These are phyloP conservation scores for Kodamaea sp. DNA, from an alignment of 1,139 yeast species.

Conservation along the genomic window DNA sequence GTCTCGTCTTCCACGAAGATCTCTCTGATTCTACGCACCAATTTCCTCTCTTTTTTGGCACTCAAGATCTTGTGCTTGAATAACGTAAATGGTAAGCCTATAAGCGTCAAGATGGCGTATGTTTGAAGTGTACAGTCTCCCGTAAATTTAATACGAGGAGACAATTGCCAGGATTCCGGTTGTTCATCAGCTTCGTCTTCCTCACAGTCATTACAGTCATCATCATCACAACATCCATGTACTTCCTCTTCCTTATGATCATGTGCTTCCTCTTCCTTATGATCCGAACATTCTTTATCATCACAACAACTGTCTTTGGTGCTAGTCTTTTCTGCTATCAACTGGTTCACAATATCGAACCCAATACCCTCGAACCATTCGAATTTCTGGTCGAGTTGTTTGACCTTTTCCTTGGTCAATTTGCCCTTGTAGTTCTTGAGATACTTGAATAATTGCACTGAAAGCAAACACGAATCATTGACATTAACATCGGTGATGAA, in stretches of 20 bases:
- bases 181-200: slow-evolving; percentile 16
- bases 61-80: slow-evolving; percentile 15
- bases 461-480: slow-evolving; percentile 59
- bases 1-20: slow-evolving; percentile 11
- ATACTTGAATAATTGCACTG: slow-evolving; percentile 50
- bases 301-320: slow-evolving; percentile 5
- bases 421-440: slow-evolving; percentile 31
- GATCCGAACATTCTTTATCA: slow-evolving; percentile 1
- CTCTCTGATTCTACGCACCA: slow-evolving; percentile 14
- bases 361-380: slow-evolving; percentile 68
- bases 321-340: slow-evolving; percentile 23
- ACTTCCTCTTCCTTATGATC: slow-evolving; percentile 10
- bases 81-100: slow-evolving; percentile 17
- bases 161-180: slow-evolving; percentile 39
- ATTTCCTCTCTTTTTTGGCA: slow-evolving; percentile 11
- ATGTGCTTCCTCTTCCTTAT: slow-evolving; percentile 10
- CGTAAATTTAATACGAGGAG: slow-evolving; percentile 28
- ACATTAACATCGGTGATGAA: slow-evolving; percentile 60
- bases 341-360: slow-evolving; percentile 42
- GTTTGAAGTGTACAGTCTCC: slow-evolving; percentile 45
- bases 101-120: slow-evolving; percentile 26
- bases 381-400: slow-evolving; percentile 45
- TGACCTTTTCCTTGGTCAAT: slow-evolving; percentile 23
- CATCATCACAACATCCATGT: slow-evolving; percentile 13
- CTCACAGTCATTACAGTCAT: slow-evolving; percentile 14